Evolutionary conservation across 495 filamentous ascomycete genomes (phyloP).

Genomic region (Halenospora varia): DNA sequence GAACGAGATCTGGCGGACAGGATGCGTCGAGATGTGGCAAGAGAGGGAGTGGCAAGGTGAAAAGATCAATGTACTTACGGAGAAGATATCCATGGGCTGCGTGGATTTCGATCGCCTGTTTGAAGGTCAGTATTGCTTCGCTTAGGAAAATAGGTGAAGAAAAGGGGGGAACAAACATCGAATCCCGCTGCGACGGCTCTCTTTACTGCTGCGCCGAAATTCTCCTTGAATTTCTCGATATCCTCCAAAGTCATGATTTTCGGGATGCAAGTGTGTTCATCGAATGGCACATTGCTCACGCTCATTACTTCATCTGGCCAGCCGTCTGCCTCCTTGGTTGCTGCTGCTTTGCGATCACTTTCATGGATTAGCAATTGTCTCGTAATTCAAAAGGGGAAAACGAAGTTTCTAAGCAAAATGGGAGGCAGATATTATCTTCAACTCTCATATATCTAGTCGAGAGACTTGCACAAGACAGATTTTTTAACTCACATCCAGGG

Average conservation of each 20-base stretch:
- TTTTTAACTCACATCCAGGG: conserved; percentile 64
- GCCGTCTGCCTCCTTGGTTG: conserved; percentile 39
- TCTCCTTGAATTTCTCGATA: conserved; percentile 51
- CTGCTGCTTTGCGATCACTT: conserved; percentile 39
- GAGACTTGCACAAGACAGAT: too few relatives aligned
- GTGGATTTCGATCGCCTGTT: conserved; percentile 35
- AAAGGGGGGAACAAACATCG: conserved; percentile 33
- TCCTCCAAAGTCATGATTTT: conserved; percentile 53
- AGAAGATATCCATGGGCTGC: conserved; percentile 48
- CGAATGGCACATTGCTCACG: conserved; percentile 43
- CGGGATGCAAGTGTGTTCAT: conserved; percentile 44
- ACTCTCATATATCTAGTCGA: too few relatives aligned
- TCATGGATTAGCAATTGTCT: too few relatives aligned
- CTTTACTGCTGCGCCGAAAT: conserved; percentile 47
- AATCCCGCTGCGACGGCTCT: conserved; percentile 52
- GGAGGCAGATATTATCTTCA: too few relatives aligned
- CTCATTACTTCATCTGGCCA: conserved; percentile 55
- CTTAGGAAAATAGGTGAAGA: too few relatives aligned
- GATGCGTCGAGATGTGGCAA: too few relatives aligned
- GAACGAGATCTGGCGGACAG: too few relatives aligned
- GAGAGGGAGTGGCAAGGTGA: too few relatives aligned
- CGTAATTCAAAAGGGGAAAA: too few relatives aligned
- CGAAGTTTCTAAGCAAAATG: too few relatives aligned
- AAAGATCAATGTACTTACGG: too few relatives aligned
- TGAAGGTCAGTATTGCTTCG: too few relatives aligned